phyloP scores from a whole-genome alignment of 352 stramenopile species.

The Phytophthora meadii region DNA sequence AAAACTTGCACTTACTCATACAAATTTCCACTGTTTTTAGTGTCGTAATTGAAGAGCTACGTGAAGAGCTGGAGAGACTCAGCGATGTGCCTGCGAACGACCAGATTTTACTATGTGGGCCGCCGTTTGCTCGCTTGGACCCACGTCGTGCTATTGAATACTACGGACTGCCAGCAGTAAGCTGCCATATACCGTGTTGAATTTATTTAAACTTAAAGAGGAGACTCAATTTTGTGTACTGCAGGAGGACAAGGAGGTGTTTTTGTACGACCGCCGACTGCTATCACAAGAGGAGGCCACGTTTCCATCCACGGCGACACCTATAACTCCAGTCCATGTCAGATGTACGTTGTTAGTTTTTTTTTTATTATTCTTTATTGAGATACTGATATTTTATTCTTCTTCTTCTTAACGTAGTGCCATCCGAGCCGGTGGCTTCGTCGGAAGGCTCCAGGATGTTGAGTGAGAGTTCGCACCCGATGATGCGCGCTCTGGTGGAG shows the following conservation, averaged over 20 bases:
- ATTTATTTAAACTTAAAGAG: slow-evolving; percentile 2
- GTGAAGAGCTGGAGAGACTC: slow-evolving; percentile 59
- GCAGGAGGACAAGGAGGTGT: slow-evolving; percentile 72
- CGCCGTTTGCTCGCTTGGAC: slow-evolving; percentile 80
- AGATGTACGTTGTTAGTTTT: slow-evolving; percentile 32
- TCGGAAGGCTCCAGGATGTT: slow-evolving; percentile 76
- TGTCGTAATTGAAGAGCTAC: slow-evolving; percentile 71
- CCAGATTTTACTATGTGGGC: slow-evolving; percentile 84
- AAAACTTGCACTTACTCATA: slow-evolving; percentile 20
- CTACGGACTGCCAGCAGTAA: slow-evolving; percentile 68
- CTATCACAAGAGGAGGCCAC: slow-evolving; percentile 68
- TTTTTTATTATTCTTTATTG: slow-evolving; percentile 12
- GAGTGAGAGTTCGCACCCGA: slow-evolving; percentile 80
- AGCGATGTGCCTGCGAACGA: slow-evolving; percentile 71
- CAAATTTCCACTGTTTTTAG: slow-evolving; percentile 36
- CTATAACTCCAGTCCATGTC: slow-evolving; percentile 55
- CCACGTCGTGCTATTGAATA: slow-evolving; percentile 70
- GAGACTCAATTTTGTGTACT: slow-evolving; percentile 4
- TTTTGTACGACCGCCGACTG: slow-evolving; percentile 85
- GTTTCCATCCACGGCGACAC: slow-evolving; percentile 30
- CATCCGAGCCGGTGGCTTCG: slow-evolving; percentile 55
- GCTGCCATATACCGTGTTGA: slow-evolving; percentile 7
- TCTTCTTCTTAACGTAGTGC: slow-evolving; percentile 46
- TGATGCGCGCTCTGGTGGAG: slow-evolving; percentile 79
- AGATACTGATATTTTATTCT: slow-evolving; percentile 1